Base-by-base conservation (phyloP, 108 stramenopile genomes). In the Skeletonema tropicum region DNA sequence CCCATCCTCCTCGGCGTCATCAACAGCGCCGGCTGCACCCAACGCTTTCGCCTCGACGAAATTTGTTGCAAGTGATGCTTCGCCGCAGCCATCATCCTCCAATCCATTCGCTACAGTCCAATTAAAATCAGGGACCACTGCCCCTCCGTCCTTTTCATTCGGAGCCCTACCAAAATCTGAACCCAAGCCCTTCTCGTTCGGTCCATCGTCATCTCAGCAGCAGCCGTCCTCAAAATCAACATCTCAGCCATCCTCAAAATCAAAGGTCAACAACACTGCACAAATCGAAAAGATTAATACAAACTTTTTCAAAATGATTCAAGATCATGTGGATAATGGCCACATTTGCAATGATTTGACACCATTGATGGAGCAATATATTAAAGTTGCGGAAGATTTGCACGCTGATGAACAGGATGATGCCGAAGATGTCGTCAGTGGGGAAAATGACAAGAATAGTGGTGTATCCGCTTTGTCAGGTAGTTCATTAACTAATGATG, bases 21-120 rank as follows among this genome's bases (percentile, higher is more conserved):
- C 79, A 15, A 41, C 46, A 45, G 46, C 71, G 41, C 32, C 38
- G 23, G 33, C 78, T 1, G 30, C 38, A 39, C 2, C 70, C 11
- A 66, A 71, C 57, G 64, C 70, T 13, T 64, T 71, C 35, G 65
- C 70, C 2, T 58, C 36, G 17, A 64, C 70, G 3, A 59, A 26
- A 31, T 45, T 66, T 21, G 63, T 52, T 39, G 17, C 7, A 31
- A 41, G 15, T 60, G 52, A 60, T 42, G 19, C 67, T 60, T 3
- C 68, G 32, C 6, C 29, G 36, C 14, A 57, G 31, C 32, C 31
- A 30, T 19, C 68, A 57, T 33, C 38, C 17, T 0, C 9, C 19
- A 49, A 49, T 49, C 48, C 48, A 49, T 49, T 49, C 17, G 48
- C 48, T 17, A 7, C 15, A 19, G 48, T 49, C 7, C 48, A 49